Percentiles rank a stretch among this genome's conserved stretches.
phyloP scores from a whole-genome alignment of 1,139 yeast genomes.

The Debaryomyces nepalensis region DNA sequence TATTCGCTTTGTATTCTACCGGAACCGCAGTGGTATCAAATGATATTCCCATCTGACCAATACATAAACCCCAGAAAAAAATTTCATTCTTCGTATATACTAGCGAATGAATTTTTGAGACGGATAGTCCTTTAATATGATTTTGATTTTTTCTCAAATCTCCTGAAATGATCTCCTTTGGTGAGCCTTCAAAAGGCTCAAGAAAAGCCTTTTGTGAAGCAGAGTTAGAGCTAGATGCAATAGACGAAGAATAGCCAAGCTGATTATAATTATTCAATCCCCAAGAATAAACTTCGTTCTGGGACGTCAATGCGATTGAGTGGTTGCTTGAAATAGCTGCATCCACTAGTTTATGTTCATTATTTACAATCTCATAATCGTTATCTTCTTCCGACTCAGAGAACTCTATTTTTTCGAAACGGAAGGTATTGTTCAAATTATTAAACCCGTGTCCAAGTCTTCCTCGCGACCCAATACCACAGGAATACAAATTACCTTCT shows the following conservation, averaged over 20 bases:
- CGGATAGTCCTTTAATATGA: conserved; percentile 57
- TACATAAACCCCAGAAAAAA: conserved; percentile 79
- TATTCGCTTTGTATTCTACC: conserved; percentile 34
- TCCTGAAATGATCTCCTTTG: conserved; percentile 51
- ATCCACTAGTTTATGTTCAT: conserved; percentile 36
- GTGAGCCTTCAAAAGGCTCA: conserved; percentile 48
- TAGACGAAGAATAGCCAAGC: conserved; percentile 58
- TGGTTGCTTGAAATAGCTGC: conserved; percentile 70
- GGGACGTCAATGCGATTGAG: conserved; percentile 54
- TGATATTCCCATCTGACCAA: conserved; percentile 82
- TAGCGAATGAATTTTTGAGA: conserved; percentile 75
- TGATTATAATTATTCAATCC: conserved; percentile 73
- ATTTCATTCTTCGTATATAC: conserved; percentile 59
- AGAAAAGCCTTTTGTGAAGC: conserved; percentile 29
- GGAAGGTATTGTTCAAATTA: conserved; percentile 39
- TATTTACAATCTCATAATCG: conserved; percentile 21
- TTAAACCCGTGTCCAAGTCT: conserved; percentile 63
- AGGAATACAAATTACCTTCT: conserved; percentile 56
- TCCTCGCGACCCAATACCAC: conserved; percentile 77
- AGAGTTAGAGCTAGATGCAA: conserved; percentile 18
- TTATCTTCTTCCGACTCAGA: conserved; percentile 21
- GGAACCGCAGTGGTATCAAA: conserved; percentile 16
- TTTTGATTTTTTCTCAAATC: conserved; percentile 42
- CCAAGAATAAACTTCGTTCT: conserved; percentile 71
- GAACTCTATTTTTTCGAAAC: conserved; percentile 39